Base-by-base conservation (phyloP, 179 eudicot species). In the Beta corolliflora region DNA sequence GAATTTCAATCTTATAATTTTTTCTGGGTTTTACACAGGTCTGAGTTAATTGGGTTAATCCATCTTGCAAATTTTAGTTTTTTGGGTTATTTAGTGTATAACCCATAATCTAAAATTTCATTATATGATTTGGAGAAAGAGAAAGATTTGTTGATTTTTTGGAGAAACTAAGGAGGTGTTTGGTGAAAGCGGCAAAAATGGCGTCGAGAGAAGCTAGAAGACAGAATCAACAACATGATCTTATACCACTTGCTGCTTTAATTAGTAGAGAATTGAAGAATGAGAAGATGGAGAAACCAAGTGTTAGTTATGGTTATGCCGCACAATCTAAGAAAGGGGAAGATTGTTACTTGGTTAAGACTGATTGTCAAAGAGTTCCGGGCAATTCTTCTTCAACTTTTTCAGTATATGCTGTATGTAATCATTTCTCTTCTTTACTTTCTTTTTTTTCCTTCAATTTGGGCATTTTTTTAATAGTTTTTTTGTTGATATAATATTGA, bases 231-330 rank as follows among this genome's bases (percentile, higher is more conserved):
- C 78, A 82, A 23, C 92, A 90, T 75, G 92, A 86, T 56, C 85
- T 94, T 8, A 91, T 94, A 83, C 94, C 98, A 25, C 83, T 94
- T 5, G 97, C 98, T 79, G 89, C 92, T 71, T 85, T 93, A 75
- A 90, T 94, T 44, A 89, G 88, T 76, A 89, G 87, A 78, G 98
- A 94, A 79, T 67, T 90, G 89, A 93, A 80, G 82, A 93, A 75
- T 76, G 98, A 94, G 84, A 93, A 90, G 82, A 89, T 93, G 94
- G 97, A 90, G 85, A 94, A 88, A 84, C 98, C 98, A 36, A 87
- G 77, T 25, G 85, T 93, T 77, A 87, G 87, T 56, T 89, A 83
- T 83, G 98, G 98, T 9, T 80, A 87, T 86, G 92, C 98, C 41
- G 94, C 91, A 58, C 92, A 91, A 83, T 88, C 97, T 65, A 90